Evolutionary conservation across 2,329 filamentous ascomycete species (phyloP).

Genomic region (Xylaria sp.): DNA sequence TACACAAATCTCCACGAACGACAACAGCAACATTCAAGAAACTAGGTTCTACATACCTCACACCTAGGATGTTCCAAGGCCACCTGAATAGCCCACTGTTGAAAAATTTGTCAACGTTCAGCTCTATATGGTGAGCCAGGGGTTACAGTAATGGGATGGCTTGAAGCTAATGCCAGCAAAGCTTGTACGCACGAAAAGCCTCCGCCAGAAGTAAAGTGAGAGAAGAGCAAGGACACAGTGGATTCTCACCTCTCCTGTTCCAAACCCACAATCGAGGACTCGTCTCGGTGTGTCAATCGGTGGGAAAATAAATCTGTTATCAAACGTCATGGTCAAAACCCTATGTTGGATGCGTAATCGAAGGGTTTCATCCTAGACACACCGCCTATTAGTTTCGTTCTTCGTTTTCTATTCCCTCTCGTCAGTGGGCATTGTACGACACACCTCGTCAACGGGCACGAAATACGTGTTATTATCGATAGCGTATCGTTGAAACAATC

Average conservation of each 20-base stretch:
- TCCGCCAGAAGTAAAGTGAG: background rate
- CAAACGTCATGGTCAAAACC: constrained; percentile 71
- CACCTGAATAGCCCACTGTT: constrained; percentile 72
- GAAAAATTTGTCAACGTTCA: constrained; percentile 27
- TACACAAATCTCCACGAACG: background rate
- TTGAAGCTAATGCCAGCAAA: constrained; percentile 5
- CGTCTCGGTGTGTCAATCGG: constrained; percentile 65
- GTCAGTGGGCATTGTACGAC: constrained; percentile 25
- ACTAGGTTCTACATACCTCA: constrained; percentile 61
- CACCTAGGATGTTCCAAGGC: constrained; percentile 71
- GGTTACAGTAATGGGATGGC: background rate
- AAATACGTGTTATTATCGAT: constrained; percentile 73
- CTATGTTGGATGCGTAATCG: constrained; percentile 71
- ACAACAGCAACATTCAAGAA: constrained; percentile 3
- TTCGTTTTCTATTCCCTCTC: background rate
- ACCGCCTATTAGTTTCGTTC: constrained; percentile 25
- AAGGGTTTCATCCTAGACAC: constrained; percentile 70
- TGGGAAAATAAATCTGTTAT: constrained; percentile 75
- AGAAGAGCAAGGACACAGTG: constrained; percentile 12
- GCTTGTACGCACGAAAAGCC: background rate
- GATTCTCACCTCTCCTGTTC: constrained; percentile 61
- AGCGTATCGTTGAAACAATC: constrained; percentile 74
- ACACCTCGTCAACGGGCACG: constrained; percentile 75
- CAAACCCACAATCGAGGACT: constrained; percentile 78
- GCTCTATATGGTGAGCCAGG: constrained; percentile 5